phyloP scores from a whole-genome alignment of 805 yeast species.

The Zygosaccharomyces pseudorouxii region DNA sequence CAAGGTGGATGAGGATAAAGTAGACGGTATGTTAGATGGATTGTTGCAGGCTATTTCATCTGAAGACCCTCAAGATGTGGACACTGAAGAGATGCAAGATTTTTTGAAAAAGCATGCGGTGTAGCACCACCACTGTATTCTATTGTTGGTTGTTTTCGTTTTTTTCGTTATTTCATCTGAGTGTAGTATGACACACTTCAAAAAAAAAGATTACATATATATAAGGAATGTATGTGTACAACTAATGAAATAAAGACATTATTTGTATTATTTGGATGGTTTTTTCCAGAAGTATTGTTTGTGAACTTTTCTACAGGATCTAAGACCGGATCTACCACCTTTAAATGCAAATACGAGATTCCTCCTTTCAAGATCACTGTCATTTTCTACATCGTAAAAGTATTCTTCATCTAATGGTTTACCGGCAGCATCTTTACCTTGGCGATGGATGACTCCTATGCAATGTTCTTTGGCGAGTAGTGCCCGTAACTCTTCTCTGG shows the following conservation, averaged over 20 bases:
- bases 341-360: slow-evolving; percentile 66
- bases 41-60: slow-evolving; percentile 87
- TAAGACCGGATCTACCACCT: slow-evolving; percentile 70
- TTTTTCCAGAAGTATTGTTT: slow-evolving; percentile 61
- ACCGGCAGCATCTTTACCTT: slow-evolving; percentile 96
- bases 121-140: not conserved
- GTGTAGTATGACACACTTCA: not conserved
- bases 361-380: slow-evolving; percentile 65
- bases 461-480: slow-evolving; percentile 45
- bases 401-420: slow-evolving; percentile 91
- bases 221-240: not conserved
- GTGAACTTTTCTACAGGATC: slow-evolving; percentile 90
- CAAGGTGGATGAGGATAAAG: slow-evolving; percentile 75
- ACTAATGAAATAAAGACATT: not conserved
- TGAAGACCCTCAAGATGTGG: slow-evolving; percentile 62
- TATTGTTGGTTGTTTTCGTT: not conserved
- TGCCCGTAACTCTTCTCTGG: slow-evolving; percentile 43
- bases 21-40: slow-evolving; percentile 77
- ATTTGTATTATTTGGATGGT: slow-evolving; percentile 33
- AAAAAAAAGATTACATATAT: not conserved
- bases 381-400: slow-evolving; percentile 82
- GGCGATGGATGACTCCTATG: slow-evolving; percentile 83
- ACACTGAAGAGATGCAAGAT: slow-evolving; percentile 45
- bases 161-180: not conserved
- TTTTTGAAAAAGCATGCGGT: slow-evolving; percentile 49